Base-by-base conservation (phyloP, 345 rosid species). In the Eucalyptus erythrocorys region DNA sequence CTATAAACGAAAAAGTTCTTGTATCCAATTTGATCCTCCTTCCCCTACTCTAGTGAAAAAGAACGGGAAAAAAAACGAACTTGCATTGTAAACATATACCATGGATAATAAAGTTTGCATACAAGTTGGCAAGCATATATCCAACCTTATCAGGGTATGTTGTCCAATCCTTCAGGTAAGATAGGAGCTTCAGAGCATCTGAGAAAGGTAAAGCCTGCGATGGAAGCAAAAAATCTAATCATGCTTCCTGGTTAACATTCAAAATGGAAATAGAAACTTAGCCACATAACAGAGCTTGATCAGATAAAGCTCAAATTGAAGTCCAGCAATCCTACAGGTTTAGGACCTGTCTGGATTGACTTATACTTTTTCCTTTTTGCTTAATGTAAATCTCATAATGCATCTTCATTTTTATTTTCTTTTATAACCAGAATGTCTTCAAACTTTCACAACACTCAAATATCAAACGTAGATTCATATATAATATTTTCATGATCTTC, bases 151-250 rank as follows among this genome's bases (percentile, higher is more conserved):
- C 99, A 5, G 95, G 96, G 92, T 92, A 94, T 82, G 91, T 88
- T 92, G 93, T 92, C 99, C 99, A 98, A 88, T 92, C 94, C 94
- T 94, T 93, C 90, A 91, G 86, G 91, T 95, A 97, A 82, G 95
- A 93, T 37, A 98, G 91, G 88, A 98, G 95, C 94, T 95, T 98
- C 89, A 98, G 91, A 87, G 97, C 95, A 93, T 96, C 98, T 51
- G 99, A 95, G 94, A 98, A 98, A 89, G 98, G 95, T 89, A 98
- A 90, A 87, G 97, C 95, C 99, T 97, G 93, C 90, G 90, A 45
- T 55, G 48, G 87, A 88, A 90, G 55, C 45, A 14, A 86, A 15
- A 48, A 88, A 57, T 85, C 47, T 81, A 32, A 61, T 51, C 48
- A 61, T 8, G 53, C 47, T 80, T 34, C 19, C 66, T 16, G 30